Conservation (phyloP, 163 green algal genomes). For the Volvox carteri region DNA sequence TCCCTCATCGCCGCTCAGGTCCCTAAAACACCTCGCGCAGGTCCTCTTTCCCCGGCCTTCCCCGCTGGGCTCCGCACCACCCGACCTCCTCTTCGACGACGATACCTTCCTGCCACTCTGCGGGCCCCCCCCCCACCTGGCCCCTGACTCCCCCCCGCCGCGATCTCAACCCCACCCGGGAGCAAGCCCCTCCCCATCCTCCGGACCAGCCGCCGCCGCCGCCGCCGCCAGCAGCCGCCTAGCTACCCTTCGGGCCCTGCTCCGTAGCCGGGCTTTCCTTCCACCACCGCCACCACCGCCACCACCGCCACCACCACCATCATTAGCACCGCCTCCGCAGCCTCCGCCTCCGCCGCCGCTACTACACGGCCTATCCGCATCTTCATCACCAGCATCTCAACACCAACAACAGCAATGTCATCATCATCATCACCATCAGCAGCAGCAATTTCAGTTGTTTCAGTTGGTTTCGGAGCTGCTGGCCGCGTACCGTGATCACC, state of each 20-base stretch:
- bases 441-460: background rate
- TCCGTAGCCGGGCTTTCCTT: background rate
- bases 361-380: background rate
- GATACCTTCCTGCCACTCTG: conserved; percentile 30
- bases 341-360: background rate
- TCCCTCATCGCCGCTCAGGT: background rate
- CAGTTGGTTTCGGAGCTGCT: conserved; percentile 10
- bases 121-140: background rate
- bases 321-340: no score
- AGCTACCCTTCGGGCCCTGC: conserved; percentile 13
- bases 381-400: background rate
- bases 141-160: background rate
- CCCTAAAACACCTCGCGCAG: background rate
- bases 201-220: no score
- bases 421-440: background rate
- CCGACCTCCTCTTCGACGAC: conserved; percentile 40
- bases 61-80: background rate
- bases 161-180: background rate
- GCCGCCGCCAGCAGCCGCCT: background rate
- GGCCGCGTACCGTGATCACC: conserved; percentile 11
- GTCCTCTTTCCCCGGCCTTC: conserved; percentile 35
- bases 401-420: background rate
- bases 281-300: background rate
- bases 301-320: background rate
- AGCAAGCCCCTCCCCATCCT: background rate